These are phyloP conservation scores for Cryptococcus sp. DNA, from an alignment of 1,284 basidiomycete genomes.

Conservation along the genomic window DNA sequence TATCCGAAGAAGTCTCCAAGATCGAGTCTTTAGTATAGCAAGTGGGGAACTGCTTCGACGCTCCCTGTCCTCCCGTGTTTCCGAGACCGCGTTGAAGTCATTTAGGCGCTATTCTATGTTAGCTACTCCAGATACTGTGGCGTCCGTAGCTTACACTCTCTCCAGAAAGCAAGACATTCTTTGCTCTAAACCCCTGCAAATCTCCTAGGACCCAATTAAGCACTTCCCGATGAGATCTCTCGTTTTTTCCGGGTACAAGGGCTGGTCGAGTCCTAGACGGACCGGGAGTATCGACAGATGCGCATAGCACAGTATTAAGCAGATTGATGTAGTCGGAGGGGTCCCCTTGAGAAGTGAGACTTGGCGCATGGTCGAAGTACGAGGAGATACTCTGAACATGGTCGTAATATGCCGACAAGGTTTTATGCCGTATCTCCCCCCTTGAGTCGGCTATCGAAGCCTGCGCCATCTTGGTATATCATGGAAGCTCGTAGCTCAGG, in stretches of 20 bases:
- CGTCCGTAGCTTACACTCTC: slow-evolving; percentile 15
- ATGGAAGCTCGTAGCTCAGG: no score
- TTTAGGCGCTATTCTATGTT: no score
- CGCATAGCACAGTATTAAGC: slow-evolving; percentile 19
- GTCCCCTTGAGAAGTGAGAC: slow-evolving; percentile 16
- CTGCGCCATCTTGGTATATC: no score
- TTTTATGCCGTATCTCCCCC: slow-evolving; percentile 28
- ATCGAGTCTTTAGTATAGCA: slow-evolving; percentile 12
- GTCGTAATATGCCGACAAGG: slow-evolving; percentile 37
- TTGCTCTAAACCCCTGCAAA: slow-evolving; percentile 6
- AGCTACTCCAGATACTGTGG: no score
- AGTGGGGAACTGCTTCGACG: background rate
- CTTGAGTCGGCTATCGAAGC: no score
- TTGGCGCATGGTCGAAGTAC: slow-evolving; percentile 7
- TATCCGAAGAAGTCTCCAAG: slow-evolving; percentile 30
- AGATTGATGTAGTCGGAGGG: slow-evolving; percentile 19
- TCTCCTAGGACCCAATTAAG: slow-evolving; percentile 31
- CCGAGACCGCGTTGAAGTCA: no score
- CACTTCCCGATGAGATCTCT: slow-evolving; percentile 24
- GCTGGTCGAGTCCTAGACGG: background rate
- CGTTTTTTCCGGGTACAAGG: background rate
- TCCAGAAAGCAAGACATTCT: slow-evolving; percentile 21
- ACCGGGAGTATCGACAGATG: background rate
- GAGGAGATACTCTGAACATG: slow-evolving; percentile 17
- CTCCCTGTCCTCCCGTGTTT: no score